Conservation (phyloP, 2,329 filamentous ascomycete species). For the Aspergillus tanneri region DNA sequence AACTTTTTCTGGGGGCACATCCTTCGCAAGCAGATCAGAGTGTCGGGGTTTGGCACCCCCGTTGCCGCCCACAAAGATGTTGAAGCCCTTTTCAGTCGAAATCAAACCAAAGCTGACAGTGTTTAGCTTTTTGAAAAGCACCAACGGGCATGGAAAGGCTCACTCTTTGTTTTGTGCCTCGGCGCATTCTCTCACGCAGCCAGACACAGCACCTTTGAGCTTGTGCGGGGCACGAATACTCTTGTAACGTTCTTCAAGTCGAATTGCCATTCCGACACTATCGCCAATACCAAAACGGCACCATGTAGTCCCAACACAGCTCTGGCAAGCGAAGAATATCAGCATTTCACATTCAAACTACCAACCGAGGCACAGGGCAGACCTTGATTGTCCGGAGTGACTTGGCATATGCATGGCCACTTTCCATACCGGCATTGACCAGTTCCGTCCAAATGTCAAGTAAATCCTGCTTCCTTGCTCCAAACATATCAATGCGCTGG, state of each 20-base stretch:
- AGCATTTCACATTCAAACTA: background rate
- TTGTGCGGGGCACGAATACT: slow-evolving; percentile 86
- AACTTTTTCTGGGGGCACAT: slow-evolving; percentile 79
- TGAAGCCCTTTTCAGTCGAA: slow-evolving; percentile 89
- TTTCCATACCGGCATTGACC: slow-evolving; percentile 83
- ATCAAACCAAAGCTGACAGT: slow-evolving; percentile 74
- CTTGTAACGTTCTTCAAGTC: slow-evolving; percentile 88
- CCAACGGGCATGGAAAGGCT: slow-evolving; percentile 26
- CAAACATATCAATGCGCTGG: slow-evolving; percentile 91
- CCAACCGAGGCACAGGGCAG: background rate
- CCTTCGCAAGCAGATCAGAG: slow-evolving; percentile 78
- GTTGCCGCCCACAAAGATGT: slow-evolving; percentile 87
- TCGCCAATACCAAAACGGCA: slow-evolving; percentile 86
- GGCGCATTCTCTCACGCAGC: slow-evolving; percentile 88
- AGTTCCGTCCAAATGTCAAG: slow-evolving; percentile 77
- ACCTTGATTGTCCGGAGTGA: slow-evolving; percentile 79
- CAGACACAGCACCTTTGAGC: slow-evolving; percentile 85
- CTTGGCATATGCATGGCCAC: slow-evolving; percentile 88
- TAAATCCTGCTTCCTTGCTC: slow-evolving; percentile 82
- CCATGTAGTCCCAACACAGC: slow-evolving; percentile 88
- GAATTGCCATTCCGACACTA: slow-evolving; percentile 85
- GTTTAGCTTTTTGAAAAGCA: slow-evolving; percentile 11
- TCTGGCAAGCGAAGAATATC: slow-evolving; percentile 46
- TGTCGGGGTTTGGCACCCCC: slow-evolving; percentile 83
- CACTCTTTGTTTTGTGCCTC: slow-evolving; percentile 91